A percentile compares a stretch with the other conserved stretches of the same genome.
Conservation (phyloP, 2,329 filamentous ascomycete genomes). For the Aspergillus floridensis region DNA sequence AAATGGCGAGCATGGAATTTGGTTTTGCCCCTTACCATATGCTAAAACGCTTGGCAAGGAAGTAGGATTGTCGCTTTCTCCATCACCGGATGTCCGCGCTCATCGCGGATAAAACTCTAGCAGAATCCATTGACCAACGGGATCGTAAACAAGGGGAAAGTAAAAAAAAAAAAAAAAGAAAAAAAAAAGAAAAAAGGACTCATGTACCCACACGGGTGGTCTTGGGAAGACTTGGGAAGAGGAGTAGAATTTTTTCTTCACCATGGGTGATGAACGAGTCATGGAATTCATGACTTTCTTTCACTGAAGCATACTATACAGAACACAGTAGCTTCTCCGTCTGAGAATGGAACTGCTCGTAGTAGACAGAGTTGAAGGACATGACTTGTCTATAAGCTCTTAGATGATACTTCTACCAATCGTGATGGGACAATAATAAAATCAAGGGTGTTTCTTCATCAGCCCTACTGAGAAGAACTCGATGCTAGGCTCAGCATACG, state of each 20-base stretch:
- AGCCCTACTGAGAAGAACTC: not conserved
- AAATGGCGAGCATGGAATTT: not conserved
- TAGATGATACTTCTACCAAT: too few species aligned
- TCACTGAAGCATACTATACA: too few species aligned
- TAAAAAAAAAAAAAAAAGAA: not conserved
- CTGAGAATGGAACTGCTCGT: too few species aligned
- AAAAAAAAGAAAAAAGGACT: not conserved
- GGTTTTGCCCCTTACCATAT: not conserved
- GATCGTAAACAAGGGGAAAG: not conserved
- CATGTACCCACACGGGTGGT: not conserved
- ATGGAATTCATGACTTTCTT: not conserved
- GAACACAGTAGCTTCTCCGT: too few species aligned
- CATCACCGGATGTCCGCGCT: not conserved
- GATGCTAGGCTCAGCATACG: too few species aligned
- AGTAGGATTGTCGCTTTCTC: not conserved
- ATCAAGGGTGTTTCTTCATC: not conserved
- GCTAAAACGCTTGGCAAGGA: not conserved
- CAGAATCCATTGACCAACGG: not conserved
- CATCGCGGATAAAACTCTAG: constrained; percentile 8
- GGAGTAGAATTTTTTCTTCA: not conserved
- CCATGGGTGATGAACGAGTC: not conserved
- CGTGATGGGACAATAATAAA: too few species aligned
- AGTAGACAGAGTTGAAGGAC: too few species aligned
- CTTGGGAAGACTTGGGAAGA: not conserved
- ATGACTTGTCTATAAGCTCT: too few species aligned